A percentile compares a stretch with the other conserved stretches of the same genome.
These are phyloP conservation scores for Puccinia horiana DNA, from an alignment of 1,284 basidiomycete species.

Conservation along the genomic window DNA sequence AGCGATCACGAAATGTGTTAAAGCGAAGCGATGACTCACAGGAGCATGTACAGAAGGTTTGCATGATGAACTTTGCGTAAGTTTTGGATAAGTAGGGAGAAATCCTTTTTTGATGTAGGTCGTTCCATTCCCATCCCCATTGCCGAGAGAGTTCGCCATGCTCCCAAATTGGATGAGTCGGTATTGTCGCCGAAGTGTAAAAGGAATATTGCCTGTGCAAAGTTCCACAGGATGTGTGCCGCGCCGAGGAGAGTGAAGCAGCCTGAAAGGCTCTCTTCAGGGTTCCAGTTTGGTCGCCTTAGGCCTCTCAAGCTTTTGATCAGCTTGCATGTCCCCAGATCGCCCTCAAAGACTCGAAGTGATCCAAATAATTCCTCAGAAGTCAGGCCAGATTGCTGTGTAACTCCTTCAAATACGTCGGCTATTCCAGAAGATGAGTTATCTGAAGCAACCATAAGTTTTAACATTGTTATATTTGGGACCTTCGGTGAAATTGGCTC, in stretches of 20 bases:
- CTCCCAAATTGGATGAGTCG: background rate
- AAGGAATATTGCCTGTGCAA: background rate
- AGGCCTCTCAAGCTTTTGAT: background rate
- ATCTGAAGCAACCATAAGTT: too few species aligned
- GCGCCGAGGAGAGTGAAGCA: background rate
- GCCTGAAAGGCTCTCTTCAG: background rate
- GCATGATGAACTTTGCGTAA: background rate
- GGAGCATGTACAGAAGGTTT: background rate
- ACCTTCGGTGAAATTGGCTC: background rate
- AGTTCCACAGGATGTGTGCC: background rate
- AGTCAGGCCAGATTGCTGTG: background rate
- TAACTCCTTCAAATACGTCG: background rate
- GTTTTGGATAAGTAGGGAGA: background rate
- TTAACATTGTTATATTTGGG: conserved; percentile 5
- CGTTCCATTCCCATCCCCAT: background rate
- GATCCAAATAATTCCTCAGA: background rate
- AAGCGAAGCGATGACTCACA: background rate
- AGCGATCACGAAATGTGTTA: too few species aligned
- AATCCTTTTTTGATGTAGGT: background rate
- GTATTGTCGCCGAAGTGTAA: background rate
- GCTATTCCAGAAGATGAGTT: conserved; percentile 13
- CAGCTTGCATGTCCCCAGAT: background rate
- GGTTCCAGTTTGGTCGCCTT: background rate
- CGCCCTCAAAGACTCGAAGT: background rate
- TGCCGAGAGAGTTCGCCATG: background rate